A percentile compares a stretch with the other conserved stretches of the same genome.
Evolutionary conservation across 139 green algal genomes (phyloP).

Genomic region (Tetraselmis striata): DNA sequence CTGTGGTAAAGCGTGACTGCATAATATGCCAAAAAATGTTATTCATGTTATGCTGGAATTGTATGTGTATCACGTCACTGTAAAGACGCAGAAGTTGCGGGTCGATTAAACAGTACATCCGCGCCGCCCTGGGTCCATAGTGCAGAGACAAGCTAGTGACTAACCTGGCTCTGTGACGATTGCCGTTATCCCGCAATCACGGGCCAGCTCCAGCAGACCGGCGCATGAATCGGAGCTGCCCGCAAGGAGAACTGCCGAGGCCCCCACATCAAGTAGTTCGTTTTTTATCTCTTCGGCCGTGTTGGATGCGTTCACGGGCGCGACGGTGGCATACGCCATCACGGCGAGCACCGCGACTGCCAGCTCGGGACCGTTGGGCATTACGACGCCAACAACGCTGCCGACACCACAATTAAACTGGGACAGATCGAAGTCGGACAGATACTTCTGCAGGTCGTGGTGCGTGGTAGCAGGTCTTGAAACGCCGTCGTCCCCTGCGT

Average conservation of each 20-base stretch:
- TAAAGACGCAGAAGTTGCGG: too few species aligned
- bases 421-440: too few species aligned
- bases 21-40: too few species aligned
- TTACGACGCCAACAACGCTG: background rate
- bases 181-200: background rate
- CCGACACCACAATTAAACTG: too few species aligned
- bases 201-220: background rate
- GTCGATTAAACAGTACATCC: background rate
- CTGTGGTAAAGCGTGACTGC: too few species aligned
- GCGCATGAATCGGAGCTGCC: too few species aligned
- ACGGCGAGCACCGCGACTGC: background rate
- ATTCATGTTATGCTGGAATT: too few species aligned
- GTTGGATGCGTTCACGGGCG: background rate
- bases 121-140: background rate
- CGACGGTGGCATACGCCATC: background rate
- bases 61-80: too few species aligned
- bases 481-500: too few species aligned
- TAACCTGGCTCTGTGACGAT: background rate
- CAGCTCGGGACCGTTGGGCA: background rate
- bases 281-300: background rate
- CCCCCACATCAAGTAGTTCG: background rate
- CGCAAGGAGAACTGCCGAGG: background rate
- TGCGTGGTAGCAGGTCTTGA: too few species aligned
- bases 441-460: too few species aligned
- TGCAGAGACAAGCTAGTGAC: background rate